Percentiles rank a stretch among this genome's conserved stretches.
phyloP scores from a whole-genome alignment of 2,329 filamentous ascomycete species.

The Mollisia scopiformis region DNA sequence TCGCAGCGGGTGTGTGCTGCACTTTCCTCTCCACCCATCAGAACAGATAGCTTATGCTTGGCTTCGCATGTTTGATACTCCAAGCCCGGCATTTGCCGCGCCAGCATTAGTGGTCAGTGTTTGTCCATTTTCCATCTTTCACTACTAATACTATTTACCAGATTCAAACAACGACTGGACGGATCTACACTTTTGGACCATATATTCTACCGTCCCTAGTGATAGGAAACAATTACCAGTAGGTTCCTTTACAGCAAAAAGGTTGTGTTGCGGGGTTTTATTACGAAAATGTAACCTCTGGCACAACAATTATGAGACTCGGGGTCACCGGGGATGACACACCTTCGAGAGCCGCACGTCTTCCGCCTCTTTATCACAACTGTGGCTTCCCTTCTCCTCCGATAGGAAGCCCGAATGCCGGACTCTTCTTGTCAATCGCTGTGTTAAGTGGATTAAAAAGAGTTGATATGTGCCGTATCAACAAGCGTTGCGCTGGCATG shows the following conservation, averaged over 20 bases:
- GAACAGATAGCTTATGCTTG: neutral
- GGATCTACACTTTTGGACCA: neutral
- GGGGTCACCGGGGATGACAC: neutral
- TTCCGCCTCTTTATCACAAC: neutral
- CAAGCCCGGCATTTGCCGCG: neutral
- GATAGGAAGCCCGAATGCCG: conserved; percentile 4
- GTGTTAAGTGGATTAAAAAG: conserved; percentile 9
- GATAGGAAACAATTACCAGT: neutral
- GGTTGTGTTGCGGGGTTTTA: neutral
- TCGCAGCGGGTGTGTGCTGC: neutral
- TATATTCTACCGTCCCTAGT: neutral
- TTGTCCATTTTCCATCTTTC: too few relatives aligned
- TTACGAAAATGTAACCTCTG: neutral
- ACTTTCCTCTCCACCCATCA: neutral
- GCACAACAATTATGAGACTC: neutral
- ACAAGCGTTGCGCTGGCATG: conserved; percentile 11
- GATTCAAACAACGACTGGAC: neutral
- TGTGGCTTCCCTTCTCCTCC: conserved; percentile 5
- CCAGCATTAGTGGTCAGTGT: neutral
- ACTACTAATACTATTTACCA: neutral
- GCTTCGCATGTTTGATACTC: neutral
- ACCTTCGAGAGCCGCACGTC: neutral
- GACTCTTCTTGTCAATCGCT: conserved; percentile 16
- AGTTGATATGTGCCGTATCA: conserved; percentile 11
- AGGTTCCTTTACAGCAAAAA: neutral